phyloP scores from a whole-genome alignment of 176 grass and related monocot species.

The Oryza glaberrima region DNA sequence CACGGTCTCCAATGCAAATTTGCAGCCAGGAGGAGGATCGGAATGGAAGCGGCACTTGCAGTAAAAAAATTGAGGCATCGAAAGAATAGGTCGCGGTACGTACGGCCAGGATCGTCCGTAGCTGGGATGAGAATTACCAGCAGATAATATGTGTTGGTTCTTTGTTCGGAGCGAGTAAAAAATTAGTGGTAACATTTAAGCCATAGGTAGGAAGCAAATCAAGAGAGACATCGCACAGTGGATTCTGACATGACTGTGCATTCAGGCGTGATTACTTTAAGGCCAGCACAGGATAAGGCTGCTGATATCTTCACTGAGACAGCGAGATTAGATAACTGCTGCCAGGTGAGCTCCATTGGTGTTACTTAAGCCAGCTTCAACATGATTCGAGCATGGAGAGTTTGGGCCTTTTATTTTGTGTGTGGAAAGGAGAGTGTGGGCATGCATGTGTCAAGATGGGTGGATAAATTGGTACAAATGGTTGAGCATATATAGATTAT shows the following conservation, averaged over 20 bases:
- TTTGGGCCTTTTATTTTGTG: too few species aligned
- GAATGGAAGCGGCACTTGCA: conserved; percentile 38
- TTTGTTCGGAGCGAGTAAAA: not conserved
- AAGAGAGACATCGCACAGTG: conserved; percentile 1
- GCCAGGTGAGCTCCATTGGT: not conserved
- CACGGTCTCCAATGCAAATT: conserved; percentile 8
- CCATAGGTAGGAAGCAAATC: not conserved
- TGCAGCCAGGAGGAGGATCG: not conserved
- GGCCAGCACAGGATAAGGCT: not conserved
- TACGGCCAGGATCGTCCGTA: conserved; percentile 36
- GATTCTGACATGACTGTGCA: not conserved
- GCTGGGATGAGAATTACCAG: conserved; percentile 28
- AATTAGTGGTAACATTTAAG: not conserved
- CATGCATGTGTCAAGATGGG: too few species aligned
- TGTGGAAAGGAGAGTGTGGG: too few species aligned
- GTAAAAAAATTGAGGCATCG: conserved; percentile 33
- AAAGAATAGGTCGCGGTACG: conserved; percentile 7
- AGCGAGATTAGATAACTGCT: not conserved
- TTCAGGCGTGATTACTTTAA: not conserved
- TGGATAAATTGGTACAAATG: too few species aligned
- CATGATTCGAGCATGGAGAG: too few species aligned
- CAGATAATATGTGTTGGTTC: not conserved
- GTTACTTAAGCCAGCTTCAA: not conserved
- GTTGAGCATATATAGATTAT: too few species aligned
- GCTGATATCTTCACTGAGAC: not conserved